Evolutionary conservation across 805 yeast species (phyloP).

Genomic region (Sugiyamaella valdiviana): DNA sequence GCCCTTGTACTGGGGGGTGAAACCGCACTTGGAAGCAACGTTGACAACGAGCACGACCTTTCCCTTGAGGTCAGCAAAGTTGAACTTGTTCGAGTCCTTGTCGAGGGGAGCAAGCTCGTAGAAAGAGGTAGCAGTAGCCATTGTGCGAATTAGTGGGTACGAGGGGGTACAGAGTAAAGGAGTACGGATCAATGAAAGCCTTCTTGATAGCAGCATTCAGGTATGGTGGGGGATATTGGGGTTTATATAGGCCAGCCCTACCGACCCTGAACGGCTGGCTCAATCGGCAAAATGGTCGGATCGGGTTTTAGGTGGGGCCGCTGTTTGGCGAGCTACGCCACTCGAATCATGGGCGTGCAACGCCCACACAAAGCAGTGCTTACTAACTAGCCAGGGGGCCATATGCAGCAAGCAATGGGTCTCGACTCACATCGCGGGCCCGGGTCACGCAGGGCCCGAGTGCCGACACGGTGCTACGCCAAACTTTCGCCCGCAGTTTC

Average conservation of each 20-base stretch:
- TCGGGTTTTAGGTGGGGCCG: no score
- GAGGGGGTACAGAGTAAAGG: not conserved
- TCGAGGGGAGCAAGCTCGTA: constrained; percentile 65
- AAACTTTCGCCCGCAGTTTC: no score
- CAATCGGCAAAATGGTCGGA: not conserved
- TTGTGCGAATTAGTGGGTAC: constrained; percentile 3
- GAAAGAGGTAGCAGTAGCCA: constrained; percentile 38
- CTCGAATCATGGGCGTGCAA: no score
- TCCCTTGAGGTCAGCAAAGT: constrained; percentile 59
- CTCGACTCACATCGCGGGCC: no score
- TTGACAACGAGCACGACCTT: constrained; percentile 80
- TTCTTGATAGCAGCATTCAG: not conserved
- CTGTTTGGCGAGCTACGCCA: no score
- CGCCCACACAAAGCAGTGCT: no score
- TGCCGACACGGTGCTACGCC: no score
- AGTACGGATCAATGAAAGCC: not conserved
- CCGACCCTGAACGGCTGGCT: not conserved
- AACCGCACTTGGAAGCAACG: constrained; percentile 81
- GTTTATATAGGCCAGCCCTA: not conserved
- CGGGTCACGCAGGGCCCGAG: no score
- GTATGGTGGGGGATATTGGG: not conserved
- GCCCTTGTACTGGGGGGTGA: constrained; percentile 70
- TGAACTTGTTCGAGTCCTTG: constrained; percentile 51
- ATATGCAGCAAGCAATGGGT: no score
- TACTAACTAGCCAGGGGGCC: no score